Evolutionary conservation across 257 asterid species (phyloP).

Genomic region (Ajuga chamaepitys): DNA sequence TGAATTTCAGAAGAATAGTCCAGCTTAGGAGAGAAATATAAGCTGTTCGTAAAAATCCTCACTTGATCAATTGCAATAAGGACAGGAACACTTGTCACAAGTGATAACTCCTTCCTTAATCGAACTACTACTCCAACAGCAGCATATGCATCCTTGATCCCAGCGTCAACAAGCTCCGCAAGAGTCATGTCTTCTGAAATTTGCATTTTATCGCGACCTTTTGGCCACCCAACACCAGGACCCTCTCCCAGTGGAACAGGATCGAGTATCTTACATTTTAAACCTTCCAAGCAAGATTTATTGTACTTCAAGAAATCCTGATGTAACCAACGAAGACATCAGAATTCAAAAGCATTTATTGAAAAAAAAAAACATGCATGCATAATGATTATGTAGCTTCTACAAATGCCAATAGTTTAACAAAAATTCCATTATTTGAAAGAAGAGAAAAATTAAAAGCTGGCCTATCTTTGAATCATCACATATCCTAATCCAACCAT

Average conservation of each 20-base stretch:
- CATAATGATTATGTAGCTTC: background rate
- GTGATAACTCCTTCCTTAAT: constrained; percentile 80
- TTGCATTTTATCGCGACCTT: constrained; percentile 53
- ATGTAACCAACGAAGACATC: constrained; percentile 15
- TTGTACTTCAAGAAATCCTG: constrained; percentile 86
- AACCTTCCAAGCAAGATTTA: constrained; percentile 44
- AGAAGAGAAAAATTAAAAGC: background rate
- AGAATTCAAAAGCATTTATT: constrained; percentile 2
- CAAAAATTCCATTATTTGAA: background rate
- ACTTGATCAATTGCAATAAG: constrained; percentile 95
- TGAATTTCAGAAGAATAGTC: constrained; percentile 10
- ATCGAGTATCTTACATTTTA: constrained; percentile 58
- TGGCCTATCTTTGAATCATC: background rate
- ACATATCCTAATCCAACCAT: constrained; percentile 3
- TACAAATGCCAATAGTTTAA: background rate
- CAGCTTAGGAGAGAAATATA: background rate
- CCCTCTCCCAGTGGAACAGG: constrained; percentile 93
- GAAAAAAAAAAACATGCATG: constrained; percentile 5
- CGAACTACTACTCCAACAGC: constrained; percentile 89
- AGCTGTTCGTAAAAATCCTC: constrained; percentile 20
- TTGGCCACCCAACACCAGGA: constrained; percentile 79
- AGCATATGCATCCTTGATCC: constrained; percentile 62
- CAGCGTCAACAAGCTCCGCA: constrained; percentile 67
- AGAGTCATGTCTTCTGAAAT: constrained; percentile 67
- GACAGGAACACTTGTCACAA: constrained; percentile 78